Conservation (phyloP, 768 basidiomycete species). For the Xerocomus potaroensis region DNA sequence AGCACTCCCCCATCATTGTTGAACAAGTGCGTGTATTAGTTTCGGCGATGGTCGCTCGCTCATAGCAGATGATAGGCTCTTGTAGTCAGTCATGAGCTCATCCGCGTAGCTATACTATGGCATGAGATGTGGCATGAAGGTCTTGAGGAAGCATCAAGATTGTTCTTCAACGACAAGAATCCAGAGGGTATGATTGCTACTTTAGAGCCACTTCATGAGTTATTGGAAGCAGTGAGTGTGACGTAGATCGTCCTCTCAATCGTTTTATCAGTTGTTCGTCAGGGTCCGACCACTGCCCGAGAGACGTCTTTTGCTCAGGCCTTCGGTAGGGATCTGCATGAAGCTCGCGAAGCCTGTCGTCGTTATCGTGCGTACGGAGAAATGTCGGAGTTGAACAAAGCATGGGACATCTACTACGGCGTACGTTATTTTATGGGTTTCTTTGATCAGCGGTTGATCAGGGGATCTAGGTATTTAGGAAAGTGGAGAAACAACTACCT, state of each 20-base stretch:
- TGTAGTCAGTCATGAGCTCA: constrained; percentile 89
- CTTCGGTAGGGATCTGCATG: constrained; percentile 87
- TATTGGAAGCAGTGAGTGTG: constrained; percentile 74
- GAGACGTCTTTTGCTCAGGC: constrained; percentile 94
- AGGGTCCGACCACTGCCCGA: constrained; percentile 92
- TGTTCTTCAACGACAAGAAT: constrained; percentile 97
- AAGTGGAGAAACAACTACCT: constrained; percentile 91
- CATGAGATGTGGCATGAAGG: constrained; percentile 99
- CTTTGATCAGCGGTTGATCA: constrained; percentile 1
- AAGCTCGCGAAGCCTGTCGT: constrained; percentile 87
- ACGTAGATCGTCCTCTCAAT: not conserved
- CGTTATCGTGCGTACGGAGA: constrained; percentile 86
- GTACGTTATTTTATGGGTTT: constrained; percentile 39
- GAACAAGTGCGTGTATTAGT: constrained; percentile 57
- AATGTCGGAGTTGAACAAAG: constrained; percentile 85
- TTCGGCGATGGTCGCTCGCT: not conserved
- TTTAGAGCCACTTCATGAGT: constrained; percentile 87
- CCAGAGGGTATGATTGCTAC: constrained; percentile 95
- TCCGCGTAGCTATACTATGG: constrained; percentile 97
- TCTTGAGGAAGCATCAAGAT: constrained; percentile 91
- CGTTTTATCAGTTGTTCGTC: constrained; percentile 5
- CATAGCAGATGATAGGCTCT: constrained; percentile 49
- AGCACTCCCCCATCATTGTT: constrained; percentile 84
- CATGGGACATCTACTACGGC: constrained; percentile 98
- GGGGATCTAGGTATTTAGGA: constrained; percentile 77